phyloP scores from a whole-genome alignment of 768 basidiomycete species.

The Ramaria rubella region DNA sequence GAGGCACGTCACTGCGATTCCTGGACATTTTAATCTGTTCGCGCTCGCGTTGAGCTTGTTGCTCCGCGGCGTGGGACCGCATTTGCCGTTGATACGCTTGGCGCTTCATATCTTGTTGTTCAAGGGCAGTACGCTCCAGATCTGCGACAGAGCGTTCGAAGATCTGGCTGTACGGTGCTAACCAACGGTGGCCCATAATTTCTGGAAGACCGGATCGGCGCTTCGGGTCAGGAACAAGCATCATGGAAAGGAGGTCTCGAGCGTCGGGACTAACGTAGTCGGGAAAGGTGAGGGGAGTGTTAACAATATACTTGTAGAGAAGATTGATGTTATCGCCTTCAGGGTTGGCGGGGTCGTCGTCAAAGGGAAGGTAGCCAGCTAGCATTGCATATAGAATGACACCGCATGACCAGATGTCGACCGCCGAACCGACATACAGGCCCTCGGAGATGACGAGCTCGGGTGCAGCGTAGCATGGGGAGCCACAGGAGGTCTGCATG shows the following conservation, averaged over 20 bases:
- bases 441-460: conserved; percentile 98
- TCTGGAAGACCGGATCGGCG: conserved; percentile 66
- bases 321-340: conserved; percentile 99
- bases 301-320: conserved; percentile 97
- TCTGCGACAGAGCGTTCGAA: conserved; percentile 73
- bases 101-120: conserved; percentile 79
- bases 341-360: conserved; percentile 97
- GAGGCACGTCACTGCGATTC: conserved; percentile 40
- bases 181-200: conserved; percentile 89
- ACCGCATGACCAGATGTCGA: conserved; percentile 96
- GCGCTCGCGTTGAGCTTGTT: conserved; percentile 18
- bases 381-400: conserved; percentile 97
- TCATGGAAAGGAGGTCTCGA: conserved; percentile 74
- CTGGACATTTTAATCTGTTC: conserved; percentile 32
- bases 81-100: conserved; percentile 77
- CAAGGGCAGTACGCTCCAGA: conserved; percentile 73
- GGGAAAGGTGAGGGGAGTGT: conserved; percentile 94
- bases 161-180: conserved; percentile 51
- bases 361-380: conserved; percentile 96
- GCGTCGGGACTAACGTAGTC: conserved; percentile 85
- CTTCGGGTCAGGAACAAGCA: conserved; percentile 91
- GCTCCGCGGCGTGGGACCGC: conserved; percentile 43
- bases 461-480: conserved; percentile 96
- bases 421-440: conserved; percentile 92
- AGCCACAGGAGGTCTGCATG: conserved; percentile 97